Evolutionary conservation across 2,329 filamentous ascomycete genomes (phyloP), one percentile per base, ranked within the genome.

Genomic region (Tympanopsis confertula): DNA sequence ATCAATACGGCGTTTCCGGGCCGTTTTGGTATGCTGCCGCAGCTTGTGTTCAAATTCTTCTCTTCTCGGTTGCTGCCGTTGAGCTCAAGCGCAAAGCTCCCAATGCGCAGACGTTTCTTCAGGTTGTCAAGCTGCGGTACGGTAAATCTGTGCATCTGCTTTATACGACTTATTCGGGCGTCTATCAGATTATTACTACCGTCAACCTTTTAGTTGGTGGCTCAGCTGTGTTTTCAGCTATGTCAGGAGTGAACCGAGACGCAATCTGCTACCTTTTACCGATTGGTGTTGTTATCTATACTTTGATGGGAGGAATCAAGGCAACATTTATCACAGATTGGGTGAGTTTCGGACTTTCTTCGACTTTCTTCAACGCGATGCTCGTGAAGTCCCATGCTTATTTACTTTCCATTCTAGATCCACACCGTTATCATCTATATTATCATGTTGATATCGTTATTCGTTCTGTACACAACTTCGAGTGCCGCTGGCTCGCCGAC

Each of bases 1-100:
- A 44, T 35, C 22, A 36, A n/a, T 44, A 45, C 22, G 43, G 43
- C 17, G 36, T 45, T 13, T 37, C 36, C 5, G 53, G 53, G 1
- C 51, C 53, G 0, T 45, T 55, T 19, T 56, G 51, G 51, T 54
- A 56, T 39, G 53, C 47, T 13, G 50, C 51, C 19, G 52, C 52
- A 5, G 51, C 50, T 5, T 53, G 50, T 4, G 51, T 54, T 3
- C 52, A 56, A 39, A 55, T 55, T 14, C 35, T 32, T 26, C 32
- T 45, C 32, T 45, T 43, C 13, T 32, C 43, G 3, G 18, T 19
- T 4, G 45, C 49, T 30, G 53, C 53, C 5, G 54, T 55, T 29
- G 52, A 56, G 33, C 35, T 55, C 38, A 55, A 55, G 39, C 47
- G 52, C 20, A 45, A 52, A 44, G 53, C 52, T 13, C 53, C 52